Evolutionary conservation across 208 protist species (phyloP), one percentile per base, ranked within the genome.

Genomic region (Borovskyia barvae): DNA sequence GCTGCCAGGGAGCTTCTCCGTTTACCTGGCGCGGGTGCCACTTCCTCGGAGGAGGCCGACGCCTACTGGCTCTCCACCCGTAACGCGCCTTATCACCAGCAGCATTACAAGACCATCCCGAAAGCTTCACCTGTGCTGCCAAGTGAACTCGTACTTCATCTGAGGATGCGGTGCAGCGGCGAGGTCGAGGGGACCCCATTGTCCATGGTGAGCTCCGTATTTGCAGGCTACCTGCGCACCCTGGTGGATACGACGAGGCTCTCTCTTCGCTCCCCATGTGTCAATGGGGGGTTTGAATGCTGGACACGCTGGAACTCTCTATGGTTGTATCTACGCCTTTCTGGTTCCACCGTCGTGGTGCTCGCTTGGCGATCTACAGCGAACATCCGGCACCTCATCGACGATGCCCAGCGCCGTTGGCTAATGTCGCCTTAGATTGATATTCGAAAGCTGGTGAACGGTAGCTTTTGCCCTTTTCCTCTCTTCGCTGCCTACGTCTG

Each of bases 291-390:
- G 15, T 37, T 56, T 28, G 63, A 61, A 22, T 41, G 35, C 30
- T 69, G 63, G 63, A 39, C 46, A 29, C 45, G 46, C 20, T 69
- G 63, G 63, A 17, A 41, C 33, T 49, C 53, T 20, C 19, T 69
- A 15, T 61, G 53, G 53, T 29, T 69, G 17, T 61, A 56, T 33
- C 22, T 69, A n/a, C 63, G 37, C 46, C 33, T 62, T 61, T 33
- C 12, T 19, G 53, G 45, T 12, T 1, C 63, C 4, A 49, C 63
- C 12, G 53, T 61, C n/a, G 36, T 17, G 19, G 46, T 57, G 14
- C 46, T 69, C 15, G 63, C 37, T 20, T 69, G 63, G 63, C 35
- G 42, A 11, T 36, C 46, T 9, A 33, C 63, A 8, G 20, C 36
- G 20, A 56, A 43, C 32, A 4, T 56, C 11, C 53, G 45, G 12